Conservation (phyloP, 176 grass and related monocot species). For the Aegilops tauschii region DNA sequence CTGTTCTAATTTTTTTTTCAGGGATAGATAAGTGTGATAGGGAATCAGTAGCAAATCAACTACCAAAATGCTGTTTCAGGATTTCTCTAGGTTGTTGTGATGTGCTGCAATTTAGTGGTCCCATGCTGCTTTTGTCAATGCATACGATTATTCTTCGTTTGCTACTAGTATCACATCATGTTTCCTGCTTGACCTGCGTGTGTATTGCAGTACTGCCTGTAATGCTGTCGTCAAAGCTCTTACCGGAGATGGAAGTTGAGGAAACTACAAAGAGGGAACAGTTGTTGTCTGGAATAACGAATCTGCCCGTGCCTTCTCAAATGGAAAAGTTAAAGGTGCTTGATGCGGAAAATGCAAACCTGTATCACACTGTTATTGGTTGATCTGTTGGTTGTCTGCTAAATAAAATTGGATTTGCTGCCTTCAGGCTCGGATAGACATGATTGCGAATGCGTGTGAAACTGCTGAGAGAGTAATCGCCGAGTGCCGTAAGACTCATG, state of each 20-base stretch:
- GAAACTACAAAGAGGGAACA: constrained; percentile 80
- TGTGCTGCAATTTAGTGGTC: constrained; percentile 14
- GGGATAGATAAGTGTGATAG: not conserved
- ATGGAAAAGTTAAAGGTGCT: constrained; percentile 90
- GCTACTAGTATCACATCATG: not conserved
- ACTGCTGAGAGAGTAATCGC: constrained; percentile 87
- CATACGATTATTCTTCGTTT: not conserved
- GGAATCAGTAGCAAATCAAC: not conserved
- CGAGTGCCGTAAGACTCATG: constrained; percentile 71
- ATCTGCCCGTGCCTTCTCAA: constrained; percentile 63
- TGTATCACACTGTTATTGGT: not conserved
- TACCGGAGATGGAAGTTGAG: constrained; percentile 86
- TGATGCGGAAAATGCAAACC: constrained; percentile 8
- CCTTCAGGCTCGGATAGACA: constrained; percentile 87
- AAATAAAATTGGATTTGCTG: constrained; percentile 16
- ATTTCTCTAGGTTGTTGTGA: not conserved
- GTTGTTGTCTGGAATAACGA: constrained; percentile 70
- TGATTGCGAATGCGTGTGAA: constrained; percentile 95
- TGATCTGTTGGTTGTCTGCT: not conserved
- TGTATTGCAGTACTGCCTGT: constrained; percentile 74
- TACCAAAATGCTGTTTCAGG: not conserved
- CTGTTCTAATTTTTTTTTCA: not conserved
- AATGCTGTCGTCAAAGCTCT: constrained; percentile 90
- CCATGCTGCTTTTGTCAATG: not conserved
- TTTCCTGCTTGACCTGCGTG: constrained; percentile 3